Evolutionary conservation across 805 yeast species (phyloP).

Genomic region (Candida chauliodis): DNA sequence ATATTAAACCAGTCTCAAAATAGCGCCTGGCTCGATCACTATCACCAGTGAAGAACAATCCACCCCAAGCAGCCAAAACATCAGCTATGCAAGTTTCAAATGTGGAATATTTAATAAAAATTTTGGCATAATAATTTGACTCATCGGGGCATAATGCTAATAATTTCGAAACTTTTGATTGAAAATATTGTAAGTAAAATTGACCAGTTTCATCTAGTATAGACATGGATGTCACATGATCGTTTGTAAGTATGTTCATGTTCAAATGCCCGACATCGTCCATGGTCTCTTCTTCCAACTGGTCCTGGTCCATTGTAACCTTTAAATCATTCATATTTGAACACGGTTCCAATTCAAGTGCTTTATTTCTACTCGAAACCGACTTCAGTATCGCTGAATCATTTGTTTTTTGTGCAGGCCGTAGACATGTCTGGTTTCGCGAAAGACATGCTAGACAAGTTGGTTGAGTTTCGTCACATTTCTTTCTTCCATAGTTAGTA

Average conservation of each 20-base stretch:
- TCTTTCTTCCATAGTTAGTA: constrained; percentile 2
- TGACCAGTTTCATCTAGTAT: not conserved
- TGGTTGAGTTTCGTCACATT: constrained; percentile 2
- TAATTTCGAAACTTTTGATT: not conserved
- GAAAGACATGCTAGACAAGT: constrained; percentile 4
- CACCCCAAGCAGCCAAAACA: constrained; percentile 2
- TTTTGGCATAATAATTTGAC: not conserved
- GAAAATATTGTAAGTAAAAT: not conserved
- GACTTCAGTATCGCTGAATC: too few relatives aligned
- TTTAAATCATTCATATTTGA: too few relatives aligned
- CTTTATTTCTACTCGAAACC: too few relatives aligned
- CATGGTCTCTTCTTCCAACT: constrained; percentile 4
- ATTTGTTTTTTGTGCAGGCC: constrained; percentile 1
- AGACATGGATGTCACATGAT: not conserved
- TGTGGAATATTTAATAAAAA: not conserved
- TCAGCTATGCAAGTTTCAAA: not conserved
- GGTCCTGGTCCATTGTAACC: not conserved
- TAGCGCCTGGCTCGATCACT: too few relatives aligned
- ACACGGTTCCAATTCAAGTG: too few relatives aligned
- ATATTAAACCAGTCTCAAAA: too few relatives aligned
- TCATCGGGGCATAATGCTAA: not conserved
- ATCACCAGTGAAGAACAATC: too few relatives aligned
- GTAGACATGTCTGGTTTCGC: constrained; percentile 3
- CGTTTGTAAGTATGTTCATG: constrained; percentile 2
- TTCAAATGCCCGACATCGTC: constrained; percentile 7